phyloP scores from a whole-genome alignment of 2,329 filamentous ascomycete species.

The Aspergillus pseudoterreus region DNA sequence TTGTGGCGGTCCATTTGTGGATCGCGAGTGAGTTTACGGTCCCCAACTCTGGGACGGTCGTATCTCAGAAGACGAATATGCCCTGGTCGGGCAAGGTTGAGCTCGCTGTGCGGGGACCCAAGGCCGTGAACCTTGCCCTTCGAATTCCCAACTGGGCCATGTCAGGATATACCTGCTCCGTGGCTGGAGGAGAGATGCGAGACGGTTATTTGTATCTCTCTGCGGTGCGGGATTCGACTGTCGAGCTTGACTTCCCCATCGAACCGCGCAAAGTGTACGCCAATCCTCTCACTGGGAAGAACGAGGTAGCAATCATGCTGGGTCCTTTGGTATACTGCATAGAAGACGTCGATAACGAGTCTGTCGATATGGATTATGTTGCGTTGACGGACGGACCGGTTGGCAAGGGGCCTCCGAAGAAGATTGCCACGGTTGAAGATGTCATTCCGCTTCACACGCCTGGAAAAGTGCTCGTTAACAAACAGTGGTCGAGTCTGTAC shows the following conservation, averaged over 20 bases:
- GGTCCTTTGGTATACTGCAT: slow-evolving; percentile 60
- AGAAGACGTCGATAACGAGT: slow-evolving; percentile 55
- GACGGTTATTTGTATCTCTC: not conserved
- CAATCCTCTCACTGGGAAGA: not conserved
- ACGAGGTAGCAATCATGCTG: slow-evolving; percentile 48
- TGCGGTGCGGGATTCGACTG: not conserved
- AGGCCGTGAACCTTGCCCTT: slow-evolving; percentile 9
- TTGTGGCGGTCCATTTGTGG: not conserved
- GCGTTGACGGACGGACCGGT: not conserved
- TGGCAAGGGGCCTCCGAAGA: not conserved
- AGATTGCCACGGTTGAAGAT: not conserved
- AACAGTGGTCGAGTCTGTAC: not conserved
- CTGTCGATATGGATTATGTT: slow-evolving; percentile 6
- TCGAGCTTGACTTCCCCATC: not conserved
- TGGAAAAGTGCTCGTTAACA: not conserved
- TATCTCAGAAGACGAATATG: slow-evolving; percentile 54
- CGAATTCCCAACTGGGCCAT: not conserved
- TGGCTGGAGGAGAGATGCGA: not conserved
- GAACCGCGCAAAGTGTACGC: not conserved
- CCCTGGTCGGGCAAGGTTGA: slow-evolving; percentile 54
- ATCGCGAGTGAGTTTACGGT: not conserved
- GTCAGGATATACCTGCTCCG: not conserved
- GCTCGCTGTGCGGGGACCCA: slow-evolving; percentile 41
- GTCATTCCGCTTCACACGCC: not conserved
- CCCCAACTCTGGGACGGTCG: slow-evolving; percentile 18